Percentiles rank a stretch among this genome's conserved stretches.
Evolutionary conservation across 805 yeast species (phyloP).

Genomic region (Metschnikowia cubensis): DNA sequence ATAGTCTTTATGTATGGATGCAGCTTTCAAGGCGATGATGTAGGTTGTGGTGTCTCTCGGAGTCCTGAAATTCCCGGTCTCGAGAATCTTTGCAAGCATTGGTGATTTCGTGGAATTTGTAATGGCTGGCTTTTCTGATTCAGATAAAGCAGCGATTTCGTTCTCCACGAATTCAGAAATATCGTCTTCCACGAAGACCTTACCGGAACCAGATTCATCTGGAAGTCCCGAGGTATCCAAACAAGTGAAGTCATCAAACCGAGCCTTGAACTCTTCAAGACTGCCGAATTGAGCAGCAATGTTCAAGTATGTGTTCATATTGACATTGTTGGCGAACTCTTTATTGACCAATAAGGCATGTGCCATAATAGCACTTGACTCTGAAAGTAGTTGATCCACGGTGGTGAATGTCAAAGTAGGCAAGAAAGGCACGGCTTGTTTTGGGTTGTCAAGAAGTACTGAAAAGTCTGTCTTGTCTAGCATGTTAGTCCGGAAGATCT

Average conservation of each 20-base stretch:
- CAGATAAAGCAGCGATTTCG: neutral
- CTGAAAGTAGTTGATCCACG: conserved; percentile 52
- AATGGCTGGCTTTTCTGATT: neutral
- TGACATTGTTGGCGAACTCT: conserved; percentile 35
- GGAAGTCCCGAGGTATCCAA: conserved; percentile 25
- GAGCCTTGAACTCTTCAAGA: conserved; percentile 30
- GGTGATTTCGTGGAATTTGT: conserved; percentile 20
- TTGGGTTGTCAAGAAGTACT: conserved; percentile 6
- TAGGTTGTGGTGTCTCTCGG: conserved; percentile 46
- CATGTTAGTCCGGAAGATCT: conserved; percentile 43
- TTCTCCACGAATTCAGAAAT: conserved; percentile 1
- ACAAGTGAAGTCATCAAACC: conserved; percentile 28
- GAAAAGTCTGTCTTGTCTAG: conserved; percentile 39
- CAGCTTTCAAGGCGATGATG: conserved; percentile 62
- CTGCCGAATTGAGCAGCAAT: conserved; percentile 38
- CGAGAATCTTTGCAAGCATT: conserved; percentile 11
- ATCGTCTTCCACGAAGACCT: neutral
- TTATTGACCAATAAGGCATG: conserved; percentile 46
- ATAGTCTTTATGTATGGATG: conserved; percentile 50
- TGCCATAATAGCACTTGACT: conserved; percentile 74
- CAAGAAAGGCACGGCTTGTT: conserved; percentile 59
- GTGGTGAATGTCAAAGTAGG: conserved; percentile 48
- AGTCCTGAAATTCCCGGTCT: neutral
- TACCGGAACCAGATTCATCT: conserved; percentile 10
- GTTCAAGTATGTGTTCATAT: conserved; percentile 50